These are phyloP conservation scores for Asterophora lycoperdoides DNA, from an alignment of 768 basidiomycete genomes.

Conservation along the genomic window DNA sequence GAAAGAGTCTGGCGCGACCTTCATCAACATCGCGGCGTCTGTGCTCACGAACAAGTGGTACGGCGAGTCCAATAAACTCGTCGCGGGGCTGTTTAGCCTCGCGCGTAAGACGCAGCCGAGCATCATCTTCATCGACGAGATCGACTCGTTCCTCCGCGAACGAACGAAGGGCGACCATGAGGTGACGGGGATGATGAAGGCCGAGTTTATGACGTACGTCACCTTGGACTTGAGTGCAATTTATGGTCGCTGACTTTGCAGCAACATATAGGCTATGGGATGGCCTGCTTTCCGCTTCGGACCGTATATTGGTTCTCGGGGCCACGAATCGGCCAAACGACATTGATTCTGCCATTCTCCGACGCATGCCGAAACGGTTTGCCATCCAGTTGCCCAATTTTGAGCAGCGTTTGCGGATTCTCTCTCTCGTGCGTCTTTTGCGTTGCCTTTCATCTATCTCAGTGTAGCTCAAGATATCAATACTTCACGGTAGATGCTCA, in stretches of 20 bases:
- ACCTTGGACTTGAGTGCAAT: background rate
- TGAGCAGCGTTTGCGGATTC: slow-evolving; percentile 80
- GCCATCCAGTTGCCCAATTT: slow-evolving; percentile 74
- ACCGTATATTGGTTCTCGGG: slow-evolving; percentile 86
- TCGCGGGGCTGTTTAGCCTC: slow-evolving; percentile 89
- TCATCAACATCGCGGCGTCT: slow-evolving; percentile 62
- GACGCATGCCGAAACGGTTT: slow-evolving; percentile 99
- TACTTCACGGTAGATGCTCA: slow-evolving; percentile 62
- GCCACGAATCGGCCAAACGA: slow-evolving; percentile 96
- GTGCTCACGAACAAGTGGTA: slow-evolving; percentile 49
- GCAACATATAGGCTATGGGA: slow-evolving; percentile 76
- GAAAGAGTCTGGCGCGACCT: slow-evolving; percentile 95
- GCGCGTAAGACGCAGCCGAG: slow-evolving; percentile 91
- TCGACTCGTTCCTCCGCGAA: slow-evolving; percentile 91
- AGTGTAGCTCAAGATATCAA: background rate
- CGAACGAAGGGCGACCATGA: slow-evolving; percentile 89
- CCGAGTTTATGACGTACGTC: slow-evolving; percentile 87
- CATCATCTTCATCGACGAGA: slow-evolving; percentile 99
- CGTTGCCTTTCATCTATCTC: too few relatives aligned
- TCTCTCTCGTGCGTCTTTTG: slow-evolving; percentile 55
- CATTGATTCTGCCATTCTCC: slow-evolving; percentile 78
- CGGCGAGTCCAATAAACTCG: slow-evolving; percentile 78
- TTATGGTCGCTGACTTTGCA: background rate
- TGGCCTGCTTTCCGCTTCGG: slow-evolving; percentile 75
- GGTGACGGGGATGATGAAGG: slow-evolving; percentile 98